phyloP scores from a whole-genome alignment of 441 rosid genomes.

The Jatropha multifida region DNA sequence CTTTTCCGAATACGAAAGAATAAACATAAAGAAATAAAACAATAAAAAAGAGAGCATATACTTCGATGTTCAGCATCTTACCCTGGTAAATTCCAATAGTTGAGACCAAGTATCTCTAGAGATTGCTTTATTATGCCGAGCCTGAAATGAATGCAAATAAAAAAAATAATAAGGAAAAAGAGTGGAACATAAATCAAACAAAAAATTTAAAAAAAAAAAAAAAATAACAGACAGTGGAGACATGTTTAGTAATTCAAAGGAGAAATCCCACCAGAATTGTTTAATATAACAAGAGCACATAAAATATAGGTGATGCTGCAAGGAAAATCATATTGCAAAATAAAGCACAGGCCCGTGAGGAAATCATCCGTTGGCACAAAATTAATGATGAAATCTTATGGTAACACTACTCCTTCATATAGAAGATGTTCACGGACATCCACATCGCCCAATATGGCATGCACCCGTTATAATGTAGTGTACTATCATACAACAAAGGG shows the following conservation, averaged over 20 bases:
- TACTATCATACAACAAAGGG: too few relatives aligned
- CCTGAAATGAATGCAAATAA: conserved; percentile 42
- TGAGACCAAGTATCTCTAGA: conserved; percentile 97
- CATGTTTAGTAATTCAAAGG: background rate
- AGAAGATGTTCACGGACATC: background rate
- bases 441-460: background rate
- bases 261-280: background rate
- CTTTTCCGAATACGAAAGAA: background rate
- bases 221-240: background rate
- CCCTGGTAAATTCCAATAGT: conserved; percentile 41
- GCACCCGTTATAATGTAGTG: too few relatives aligned
- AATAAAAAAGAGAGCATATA: background rate
- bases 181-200: background rate
- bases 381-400: background rate
- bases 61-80: background rate
- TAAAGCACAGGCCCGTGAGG: background rate
- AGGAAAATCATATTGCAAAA: background rate
- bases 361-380: background rate
- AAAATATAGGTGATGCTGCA: background rate
- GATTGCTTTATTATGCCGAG: conserved; percentile 85
- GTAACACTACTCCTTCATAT: too few relatives aligned
- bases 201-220: too few relatives aligned
- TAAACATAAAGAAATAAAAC: background rate
- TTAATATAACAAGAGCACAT: background rate
- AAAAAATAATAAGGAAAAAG: conserved; percentile 7